Base-by-base conservation (phyloP, 305 asterid species). In the Andrographis paniculata region DNA sequence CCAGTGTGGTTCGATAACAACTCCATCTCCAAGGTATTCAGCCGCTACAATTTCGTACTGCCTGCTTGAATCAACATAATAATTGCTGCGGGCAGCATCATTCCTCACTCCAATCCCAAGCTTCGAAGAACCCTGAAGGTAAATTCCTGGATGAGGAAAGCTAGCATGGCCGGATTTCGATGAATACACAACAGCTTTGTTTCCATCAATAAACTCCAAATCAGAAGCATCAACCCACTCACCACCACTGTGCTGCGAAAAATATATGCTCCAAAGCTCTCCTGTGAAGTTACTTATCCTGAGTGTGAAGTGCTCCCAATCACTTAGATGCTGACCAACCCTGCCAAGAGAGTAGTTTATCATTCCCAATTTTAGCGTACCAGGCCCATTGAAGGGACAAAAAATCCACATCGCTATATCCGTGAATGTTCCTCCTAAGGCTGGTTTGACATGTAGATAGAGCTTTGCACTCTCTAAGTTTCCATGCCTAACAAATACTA, bases 171-270 rank as follows among this genome's bases (percentile, higher is more conserved):
- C 97, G 15, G 48, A 40, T 64, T 53, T 81, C 15, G 97, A 81
- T 17, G 97, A 75, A 68, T 87, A 87, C 39, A 81, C 24, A 0
- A 60, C 48, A 38, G 86, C 73, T 69, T 87, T 87, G 56, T 87
- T 87, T 52, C 94, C 94, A 45, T 66, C 61, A 0, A 68, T 59
- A 49, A 87, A 84, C 68, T 87, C 97, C 62, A 87, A 59, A 62
- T 81, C 84, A 40, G 20, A 61, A 37, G 64, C 63, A 20, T 79
- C 95, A 3, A 79, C 80, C 97, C 97, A 87, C 56, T 63, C 61
- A 4, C 97, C 95, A 14, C 95, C 97, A 56, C 97, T 87, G 51
- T 84, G 95, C 72, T 87, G 97, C 1, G 97, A 87, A 58, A 79
- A 87, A 64, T 84, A 87, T 50, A 84, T 58, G 45, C 87, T 70